phyloP scores from a whole-genome alignment of 2,329 filamentous ascomycete species.

The Paraconiothyrium brasiliense region DNA sequence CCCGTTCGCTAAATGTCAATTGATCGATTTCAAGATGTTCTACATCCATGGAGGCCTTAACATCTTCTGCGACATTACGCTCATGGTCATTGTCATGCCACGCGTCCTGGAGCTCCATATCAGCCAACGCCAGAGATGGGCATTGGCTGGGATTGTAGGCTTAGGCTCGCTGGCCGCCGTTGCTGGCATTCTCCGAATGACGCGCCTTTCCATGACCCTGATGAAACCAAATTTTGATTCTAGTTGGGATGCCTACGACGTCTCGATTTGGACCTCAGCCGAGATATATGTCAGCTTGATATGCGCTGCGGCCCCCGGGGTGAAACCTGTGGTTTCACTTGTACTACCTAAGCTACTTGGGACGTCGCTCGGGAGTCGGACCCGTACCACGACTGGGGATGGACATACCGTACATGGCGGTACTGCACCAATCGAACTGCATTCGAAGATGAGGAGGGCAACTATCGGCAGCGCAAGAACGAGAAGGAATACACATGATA shows the following conservation, averaged over 20 bases:
- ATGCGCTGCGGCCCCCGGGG: slow-evolving; percentile 32
- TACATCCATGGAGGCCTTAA: slow-evolving; percentile 28
- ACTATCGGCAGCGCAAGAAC: slow-evolving; percentile 21
- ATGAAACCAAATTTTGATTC: slow-evolving; percentile 25
- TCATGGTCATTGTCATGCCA: slow-evolving; percentile 34
- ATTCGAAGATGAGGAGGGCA: slow-evolving; percentile 23
- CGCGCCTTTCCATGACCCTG: slow-evolving; percentile 23
- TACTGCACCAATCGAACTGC: slow-evolving; percentile 20
- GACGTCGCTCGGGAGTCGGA: slow-evolving; percentile 23
- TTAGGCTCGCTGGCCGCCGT: slow-evolving; percentile 29
- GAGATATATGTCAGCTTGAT: slow-evolving; percentile 34
- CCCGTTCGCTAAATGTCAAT: slow-evolving; percentile 25
- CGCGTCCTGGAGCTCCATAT: slow-evolving; percentile 29
- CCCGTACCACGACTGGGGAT: slow-evolving; percentile 10
- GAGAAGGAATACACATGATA: slow-evolving; percentile 15
- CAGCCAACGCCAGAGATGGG: slow-evolving; percentile 26
- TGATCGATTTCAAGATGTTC: slow-evolving; percentile 20
- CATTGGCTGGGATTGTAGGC: slow-evolving; percentile 26
- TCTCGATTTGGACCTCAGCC: slow-evolving; percentile 33
- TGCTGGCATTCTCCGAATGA: slow-evolving; percentile 31
- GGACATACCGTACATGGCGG: slow-evolving; percentile 1
- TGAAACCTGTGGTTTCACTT: slow-evolving; percentile 29
- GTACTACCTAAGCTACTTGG: slow-evolving; percentile 30
- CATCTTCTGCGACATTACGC: slow-evolving; percentile 24
- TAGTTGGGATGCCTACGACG: slow-evolving; percentile 33